phyloP scores from a whole-genome alignment of 1,139 yeast species.

The Geotrichum australiense region DNA sequence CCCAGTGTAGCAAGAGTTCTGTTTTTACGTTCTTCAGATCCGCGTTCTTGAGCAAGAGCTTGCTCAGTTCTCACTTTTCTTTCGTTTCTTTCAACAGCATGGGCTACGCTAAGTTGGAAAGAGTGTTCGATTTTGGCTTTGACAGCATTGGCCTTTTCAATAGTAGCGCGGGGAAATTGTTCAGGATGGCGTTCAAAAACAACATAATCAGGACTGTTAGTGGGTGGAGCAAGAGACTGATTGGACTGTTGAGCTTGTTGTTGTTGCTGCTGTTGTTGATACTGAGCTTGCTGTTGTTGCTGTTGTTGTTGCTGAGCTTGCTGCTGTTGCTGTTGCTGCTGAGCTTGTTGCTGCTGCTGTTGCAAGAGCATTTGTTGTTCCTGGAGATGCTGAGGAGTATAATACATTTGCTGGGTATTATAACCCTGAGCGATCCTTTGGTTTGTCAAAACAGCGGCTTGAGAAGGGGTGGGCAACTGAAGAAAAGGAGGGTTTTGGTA shows the following conservation, averaged over 20 bases:
- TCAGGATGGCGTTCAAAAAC: constrained; percentile 86
- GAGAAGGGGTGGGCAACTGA: constrained; percentile 28
- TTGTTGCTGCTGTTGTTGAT: constrained; percentile 19
- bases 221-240: constrained; percentile 15
- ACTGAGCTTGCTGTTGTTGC: constrained; percentile 20
- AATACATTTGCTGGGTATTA: constrained; percentile 18
- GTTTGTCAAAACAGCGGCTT: constrained; percentile 23
- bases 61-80: constrained; percentile 59
- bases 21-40: constrained; percentile 60
- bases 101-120: constrained; percentile 62
- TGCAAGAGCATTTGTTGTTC: constrained; percentile 21
- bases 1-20: constrained; percentile 60
- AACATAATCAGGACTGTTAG: constrained; percentile 40
- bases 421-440: constrained; percentile 22
- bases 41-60: constrained; percentile 48
- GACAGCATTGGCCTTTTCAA: constrained; percentile 57
- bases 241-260: constrained; percentile 15
- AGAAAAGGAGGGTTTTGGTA: constrained; percentile 22
- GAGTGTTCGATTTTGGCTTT: constrained; percentile 59
- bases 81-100: constrained; percentile 66
- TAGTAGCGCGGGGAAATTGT: constrained; percentile 46
- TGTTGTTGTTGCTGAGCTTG: constrained; percentile 19
- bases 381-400: constrained; percentile 20
- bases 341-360: constrained; percentile 18
- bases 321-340: constrained; percentile 15